phyloP scores from a whole-genome alignment of 23 red algal species.

The Rhodosorus marinus region DNA sequence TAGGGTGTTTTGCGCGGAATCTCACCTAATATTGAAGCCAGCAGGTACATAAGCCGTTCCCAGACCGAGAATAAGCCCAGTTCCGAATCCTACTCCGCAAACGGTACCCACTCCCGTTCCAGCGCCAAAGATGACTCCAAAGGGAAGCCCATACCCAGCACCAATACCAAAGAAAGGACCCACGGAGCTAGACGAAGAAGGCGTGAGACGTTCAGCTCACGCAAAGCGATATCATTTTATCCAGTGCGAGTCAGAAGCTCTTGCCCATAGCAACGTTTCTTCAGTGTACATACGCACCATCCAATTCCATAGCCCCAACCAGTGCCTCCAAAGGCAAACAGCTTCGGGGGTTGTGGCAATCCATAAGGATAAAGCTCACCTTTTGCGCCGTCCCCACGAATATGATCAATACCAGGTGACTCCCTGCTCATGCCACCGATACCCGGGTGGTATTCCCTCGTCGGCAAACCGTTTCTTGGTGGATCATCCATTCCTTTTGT shows the following conservation, averaged over 20 bases:
- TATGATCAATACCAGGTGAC: too few species aligned
- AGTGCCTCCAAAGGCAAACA: slow-evolving; percentile 3
- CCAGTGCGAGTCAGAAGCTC: too few species aligned
- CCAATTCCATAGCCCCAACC: slow-evolving; percentile 25
- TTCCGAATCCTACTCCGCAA: slow-evolving; percentile 16
- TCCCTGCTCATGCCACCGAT: too few species aligned
- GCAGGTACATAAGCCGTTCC: slow-evolving; percentile 11
- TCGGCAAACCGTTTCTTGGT: too few species aligned
- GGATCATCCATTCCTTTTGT: too few species aligned
- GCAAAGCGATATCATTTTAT: too few species aligned
- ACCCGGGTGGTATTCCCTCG: too few species aligned
- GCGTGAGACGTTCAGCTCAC: neutral
- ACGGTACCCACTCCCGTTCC: slow-evolving; percentile 10
- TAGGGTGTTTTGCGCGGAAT: too few species aligned
- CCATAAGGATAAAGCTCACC: slow-evolving; percentile 4
- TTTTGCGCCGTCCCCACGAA: too few species aligned
- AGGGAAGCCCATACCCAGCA: neutral
- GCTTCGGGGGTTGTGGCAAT: slow-evolving; percentile 9
- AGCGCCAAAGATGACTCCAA: slow-evolving; percentile 9
- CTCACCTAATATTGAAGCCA: too few species aligned
- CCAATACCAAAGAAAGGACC: slow-evolving; percentile 18
- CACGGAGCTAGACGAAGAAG: neutral
- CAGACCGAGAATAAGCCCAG: neutral
- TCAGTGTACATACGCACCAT: neutral
- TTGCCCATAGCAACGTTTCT: too few species aligned